Conservation (phyloP, 805 yeast species). For the Zygoascus biomembranicola region DNA sequence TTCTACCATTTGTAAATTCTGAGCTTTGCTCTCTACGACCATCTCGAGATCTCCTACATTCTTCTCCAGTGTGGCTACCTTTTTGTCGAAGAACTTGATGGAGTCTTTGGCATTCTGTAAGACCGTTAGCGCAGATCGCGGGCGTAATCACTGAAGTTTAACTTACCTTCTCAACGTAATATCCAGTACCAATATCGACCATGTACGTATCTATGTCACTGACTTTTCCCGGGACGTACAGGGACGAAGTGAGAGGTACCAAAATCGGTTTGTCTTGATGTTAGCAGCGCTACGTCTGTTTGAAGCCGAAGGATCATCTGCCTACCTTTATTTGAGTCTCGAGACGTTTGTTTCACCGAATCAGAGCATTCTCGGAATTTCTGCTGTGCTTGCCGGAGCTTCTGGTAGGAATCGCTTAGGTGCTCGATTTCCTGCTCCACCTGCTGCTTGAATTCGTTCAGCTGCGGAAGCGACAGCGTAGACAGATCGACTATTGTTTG, state of each 20-base stretch:
- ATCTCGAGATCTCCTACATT: constrained; percentile 69
- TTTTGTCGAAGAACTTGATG: constrained; percentile 58
- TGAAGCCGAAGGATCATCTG: neutral
- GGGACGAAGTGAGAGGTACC: constrained; percentile 81
- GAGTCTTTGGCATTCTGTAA: constrained; percentile 49
- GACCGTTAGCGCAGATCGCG: neutral
- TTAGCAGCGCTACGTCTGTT: neutral
- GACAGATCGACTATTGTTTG: constrained; percentile 48
- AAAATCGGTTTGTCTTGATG: constrained; percentile 44
- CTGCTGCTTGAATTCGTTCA: constrained; percentile 72
- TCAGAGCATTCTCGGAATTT: constrained; percentile 75
- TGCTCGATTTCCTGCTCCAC: constrained; percentile 82
- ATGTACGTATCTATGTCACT: constrained; percentile 58
- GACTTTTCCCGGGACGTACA: constrained; percentile 82
- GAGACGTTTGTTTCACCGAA: constrained; percentile 51
- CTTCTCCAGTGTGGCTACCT: constrained; percentile 60
- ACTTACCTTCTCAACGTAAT: constrained; percentile 67
- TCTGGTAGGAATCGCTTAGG: constrained; percentile 73
- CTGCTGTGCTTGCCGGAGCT: constrained; percentile 70
- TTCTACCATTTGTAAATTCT: constrained; percentile 54
- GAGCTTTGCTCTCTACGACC: constrained; percentile 68
- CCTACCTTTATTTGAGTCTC: constrained; percentile 32
- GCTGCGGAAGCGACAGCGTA: constrained; percentile 72
- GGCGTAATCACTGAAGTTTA: neutral
- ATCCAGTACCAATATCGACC: constrained; percentile 96